Conservation (phyloP, 352 stramenopile genomes). For the Aphanomyces astaci region DNA sequence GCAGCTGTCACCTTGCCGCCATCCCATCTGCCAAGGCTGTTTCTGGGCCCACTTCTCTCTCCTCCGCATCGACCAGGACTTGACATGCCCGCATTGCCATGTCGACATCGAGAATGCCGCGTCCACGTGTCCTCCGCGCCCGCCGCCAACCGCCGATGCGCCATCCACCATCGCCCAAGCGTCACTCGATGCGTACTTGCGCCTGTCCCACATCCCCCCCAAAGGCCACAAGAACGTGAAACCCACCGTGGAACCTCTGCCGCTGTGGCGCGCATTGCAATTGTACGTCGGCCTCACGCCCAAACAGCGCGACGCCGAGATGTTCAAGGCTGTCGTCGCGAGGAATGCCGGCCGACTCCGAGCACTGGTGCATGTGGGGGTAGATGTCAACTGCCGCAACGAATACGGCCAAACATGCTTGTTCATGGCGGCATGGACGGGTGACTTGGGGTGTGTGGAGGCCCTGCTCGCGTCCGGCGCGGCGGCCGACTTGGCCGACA, state of each 20-base stretch:
- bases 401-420: slow-evolving; percentile 20
- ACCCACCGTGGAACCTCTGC: background rate
- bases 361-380: slow-evolving; percentile 2
- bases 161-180: background rate
- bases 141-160: background rate
- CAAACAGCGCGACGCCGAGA: slow-evolving; percentile 17
- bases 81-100: slow-evolving; percentile 3
- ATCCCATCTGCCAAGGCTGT: slow-evolving; percentile 11
- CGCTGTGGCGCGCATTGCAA: slow-evolving; percentile 8
- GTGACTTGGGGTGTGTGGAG: background rate
- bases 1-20: slow-evolving; percentile 2
- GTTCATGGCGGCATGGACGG: slow-evolving; percentile 17
- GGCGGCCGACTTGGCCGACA: background rate
- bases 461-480: slow-evolving; percentile 1
- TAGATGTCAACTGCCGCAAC: slow-evolving; percentile 18
- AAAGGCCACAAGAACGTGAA: slow-evolving; percentile 16
- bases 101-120: background rate
- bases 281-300: slow-evolving; percentile 9
- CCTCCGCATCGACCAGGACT: slow-evolving; percentile 17
- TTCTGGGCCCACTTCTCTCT: slow-evolving; percentile 11
- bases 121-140: background rate
- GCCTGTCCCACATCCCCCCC: background rate
- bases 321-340: slow-evolving; percentile 19
- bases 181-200: background rate
- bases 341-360: slow-evolving; percentile 1